phyloP scores from a whole-genome alignment of 345 rosid genomes.

The Acer negundo region DNA sequence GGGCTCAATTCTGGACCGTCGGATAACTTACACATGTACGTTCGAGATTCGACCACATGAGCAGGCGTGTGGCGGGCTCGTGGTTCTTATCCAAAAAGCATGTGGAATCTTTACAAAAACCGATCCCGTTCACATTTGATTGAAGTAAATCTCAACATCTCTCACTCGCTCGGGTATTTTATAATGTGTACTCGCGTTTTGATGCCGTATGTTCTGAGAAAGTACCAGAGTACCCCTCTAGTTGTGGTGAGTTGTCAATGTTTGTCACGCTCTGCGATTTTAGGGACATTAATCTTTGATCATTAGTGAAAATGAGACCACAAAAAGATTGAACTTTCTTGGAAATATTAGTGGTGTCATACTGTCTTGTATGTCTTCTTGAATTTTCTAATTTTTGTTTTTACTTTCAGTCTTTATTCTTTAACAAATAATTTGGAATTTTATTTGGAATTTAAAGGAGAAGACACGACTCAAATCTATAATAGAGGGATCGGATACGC shows the following conservation, averaged over 20 bases:
- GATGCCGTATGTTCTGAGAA: not conserved
- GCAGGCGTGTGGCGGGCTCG: conserved; percentile 71
- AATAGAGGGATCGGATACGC: too few relatives aligned
- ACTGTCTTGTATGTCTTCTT: too few relatives aligned
- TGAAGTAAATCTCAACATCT: too few relatives aligned
- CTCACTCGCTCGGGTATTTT: not conserved
- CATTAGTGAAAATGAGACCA: not conserved
- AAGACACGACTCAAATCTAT: too few relatives aligned
- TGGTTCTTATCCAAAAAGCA: conserved; percentile 37
- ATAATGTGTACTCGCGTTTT: not conserved
- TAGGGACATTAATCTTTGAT: not conserved
- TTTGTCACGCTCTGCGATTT: not conserved
- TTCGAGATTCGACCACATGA: conserved; percentile 24
- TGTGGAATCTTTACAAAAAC: conserved; percentile 15
- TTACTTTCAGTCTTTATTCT: too few relatives aligned
- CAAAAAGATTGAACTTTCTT: not conserved
- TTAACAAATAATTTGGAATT: too few relatives aligned
- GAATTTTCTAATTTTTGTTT: too few relatives aligned
- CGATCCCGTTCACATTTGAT: conserved; percentile 2
- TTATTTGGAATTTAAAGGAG: too few relatives aligned
- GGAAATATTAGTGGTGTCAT: too few relatives aligned
- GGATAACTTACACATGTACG: conserved; percentile 36
- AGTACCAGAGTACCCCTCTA: not conserved
- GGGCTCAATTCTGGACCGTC: conserved; percentile 38
- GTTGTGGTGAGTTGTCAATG: not conserved